Evolutionary conservation across 83 land plant species (phyloP).

Genomic region (Picea abies): DNA sequence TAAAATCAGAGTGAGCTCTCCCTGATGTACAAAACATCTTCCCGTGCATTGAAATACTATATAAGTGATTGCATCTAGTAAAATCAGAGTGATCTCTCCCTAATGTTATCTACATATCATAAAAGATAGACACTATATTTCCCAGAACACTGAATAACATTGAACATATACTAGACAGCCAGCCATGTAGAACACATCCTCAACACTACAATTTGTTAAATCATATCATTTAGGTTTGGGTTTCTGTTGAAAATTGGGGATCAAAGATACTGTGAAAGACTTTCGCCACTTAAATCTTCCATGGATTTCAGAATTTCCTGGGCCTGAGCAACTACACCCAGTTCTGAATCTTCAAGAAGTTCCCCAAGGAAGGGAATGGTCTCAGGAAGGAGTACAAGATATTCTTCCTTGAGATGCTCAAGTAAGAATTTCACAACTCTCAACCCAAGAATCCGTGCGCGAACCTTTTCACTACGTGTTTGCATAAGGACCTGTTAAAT

Average conservation of each 20-base stretch:
- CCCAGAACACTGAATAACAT: too few relatives aligned
- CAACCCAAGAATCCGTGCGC: slow-evolving; percentile 73
- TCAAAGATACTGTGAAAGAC: slow-evolving; percentile 69
- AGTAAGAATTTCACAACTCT: slow-evolving; percentile 61
- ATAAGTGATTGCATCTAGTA: too few relatives aligned
- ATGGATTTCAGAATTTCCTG: slow-evolving; percentile 83
- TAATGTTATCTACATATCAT: too few relatives aligned
- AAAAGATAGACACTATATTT: too few relatives aligned
- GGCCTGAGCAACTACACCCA: slow-evolving; percentile 70
- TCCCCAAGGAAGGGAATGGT: slow-evolving; percentile 93
- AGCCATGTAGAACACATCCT: too few relatives aligned
- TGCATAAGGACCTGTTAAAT: slow-evolving; percentile 83
- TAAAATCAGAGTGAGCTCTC: too few relatives aligned
- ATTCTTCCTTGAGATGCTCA: slow-evolving; percentile 89
- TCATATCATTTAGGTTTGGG: too few relatives aligned
- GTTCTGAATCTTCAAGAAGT: slow-evolving; percentile 85
- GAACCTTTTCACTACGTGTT: slow-evolving; percentile 67
- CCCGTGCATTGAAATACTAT: too few relatives aligned
- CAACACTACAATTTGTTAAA: too few relatives aligned
- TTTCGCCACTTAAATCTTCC: slow-evolving; percentile 88
- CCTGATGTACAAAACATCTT: too few relatives aligned
- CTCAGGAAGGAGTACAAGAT: slow-evolving; percentile 80
- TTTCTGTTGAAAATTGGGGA: not conserved
- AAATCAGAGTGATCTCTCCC: too few relatives aligned
- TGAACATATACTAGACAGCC: too few relatives aligned